Evolutionary conservation across 306 rosid species (phyloP).

Genomic region (Canavalia gladiata): DNA sequence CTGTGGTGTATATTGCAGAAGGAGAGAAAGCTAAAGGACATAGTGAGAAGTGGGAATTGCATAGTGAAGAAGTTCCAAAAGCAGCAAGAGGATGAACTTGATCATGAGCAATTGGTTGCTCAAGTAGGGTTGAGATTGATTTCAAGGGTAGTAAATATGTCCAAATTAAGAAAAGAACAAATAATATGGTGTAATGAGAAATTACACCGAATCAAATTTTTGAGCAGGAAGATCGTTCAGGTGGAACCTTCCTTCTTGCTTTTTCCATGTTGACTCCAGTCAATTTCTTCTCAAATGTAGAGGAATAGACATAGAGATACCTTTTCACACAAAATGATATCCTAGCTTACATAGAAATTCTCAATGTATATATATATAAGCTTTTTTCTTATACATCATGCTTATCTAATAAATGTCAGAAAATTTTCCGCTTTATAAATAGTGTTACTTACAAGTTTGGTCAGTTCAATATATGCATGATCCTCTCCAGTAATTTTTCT

Average conservation of each 20-base stretch:
- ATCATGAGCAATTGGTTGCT: slow-evolving; percentile 64
- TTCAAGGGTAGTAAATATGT: slow-evolving; percentile 77
- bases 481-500: not conserved
- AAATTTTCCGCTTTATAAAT: too few species aligned
- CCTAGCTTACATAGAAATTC: slow-evolving; percentile 42
- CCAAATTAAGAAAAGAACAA: slow-evolving; percentile 70
- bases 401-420: slow-evolving; percentile 34
- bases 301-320: slow-evolving; percentile 25
- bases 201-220: slow-evolving; percentile 59
- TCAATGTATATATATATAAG: slow-evolving; percentile 23
- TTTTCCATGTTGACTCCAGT: slow-evolving; percentile 71
- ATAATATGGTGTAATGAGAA: slow-evolving; percentile 79
- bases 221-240: slow-evolving; percentile 63
- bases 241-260: slow-evolving; percentile 78
- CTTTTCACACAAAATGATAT: slow-evolving; percentile 28
- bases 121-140: slow-evolving; percentile 80
- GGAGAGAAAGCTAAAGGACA: slow-evolving; percentile 75
- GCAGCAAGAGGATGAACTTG: slow-evolving; percentile 60
- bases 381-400: slow-evolving; percentile 34
- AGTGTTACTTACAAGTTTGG: not conserved
- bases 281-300: slow-evolving; percentile 23
- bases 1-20: slow-evolving; percentile 58
- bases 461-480: not conserved
- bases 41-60: slow-evolving; percentile 75
- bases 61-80: slow-evolving; percentile 80